Conservation (phyloP, 768 basidiomycete species). For the Chalciporus piperatus region DNA sequence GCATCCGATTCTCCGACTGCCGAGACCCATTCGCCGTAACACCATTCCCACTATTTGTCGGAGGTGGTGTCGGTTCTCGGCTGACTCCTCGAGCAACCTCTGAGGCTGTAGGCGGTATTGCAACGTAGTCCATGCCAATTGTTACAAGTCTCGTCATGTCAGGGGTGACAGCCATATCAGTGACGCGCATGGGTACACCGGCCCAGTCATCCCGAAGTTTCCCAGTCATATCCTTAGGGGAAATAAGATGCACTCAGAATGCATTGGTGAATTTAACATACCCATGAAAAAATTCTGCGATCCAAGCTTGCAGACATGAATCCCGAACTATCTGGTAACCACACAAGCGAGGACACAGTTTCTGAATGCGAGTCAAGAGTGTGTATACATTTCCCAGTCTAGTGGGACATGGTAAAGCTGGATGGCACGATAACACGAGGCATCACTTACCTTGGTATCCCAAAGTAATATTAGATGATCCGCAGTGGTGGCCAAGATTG, state of each 20-base stretch:
- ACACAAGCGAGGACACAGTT: constrained; percentile 80
- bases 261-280: constrained; percentile 34
- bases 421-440: constrained; percentile 2
- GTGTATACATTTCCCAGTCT: constrained; percentile 75
- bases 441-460: constrained; percentile 72
- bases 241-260: constrained; percentile 7
- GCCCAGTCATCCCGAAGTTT: constrained; percentile 69
- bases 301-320: constrained; percentile 91
- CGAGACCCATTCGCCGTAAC: constrained; percentile 33
- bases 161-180: constrained; percentile 84
- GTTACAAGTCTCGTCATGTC: constrained; percentile 81
- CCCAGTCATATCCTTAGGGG: constrained; percentile 67
- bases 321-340: constrained; percentile 85
- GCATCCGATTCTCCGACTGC: constrained; percentile 57
- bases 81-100: constrained; percentile 27
- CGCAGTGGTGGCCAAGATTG: constrained; percentile 76
- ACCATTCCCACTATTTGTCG: constrained; percentile 33
- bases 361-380: constrained; percentile 73
- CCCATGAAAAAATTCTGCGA: constrained; percentile 81
- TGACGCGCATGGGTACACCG: constrained; percentile 71
- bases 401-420: constrained; percentile 12
- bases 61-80: constrained; percentile 36
- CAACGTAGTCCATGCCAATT: constrained; percentile 63
- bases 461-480: constrained; percentile 85
- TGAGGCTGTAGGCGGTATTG: constrained; percentile 17